phyloP scores from a whole-genome alignment of 495 filamentous ascomycete species.

The Clohesyomyces aquaticus region DNA sequence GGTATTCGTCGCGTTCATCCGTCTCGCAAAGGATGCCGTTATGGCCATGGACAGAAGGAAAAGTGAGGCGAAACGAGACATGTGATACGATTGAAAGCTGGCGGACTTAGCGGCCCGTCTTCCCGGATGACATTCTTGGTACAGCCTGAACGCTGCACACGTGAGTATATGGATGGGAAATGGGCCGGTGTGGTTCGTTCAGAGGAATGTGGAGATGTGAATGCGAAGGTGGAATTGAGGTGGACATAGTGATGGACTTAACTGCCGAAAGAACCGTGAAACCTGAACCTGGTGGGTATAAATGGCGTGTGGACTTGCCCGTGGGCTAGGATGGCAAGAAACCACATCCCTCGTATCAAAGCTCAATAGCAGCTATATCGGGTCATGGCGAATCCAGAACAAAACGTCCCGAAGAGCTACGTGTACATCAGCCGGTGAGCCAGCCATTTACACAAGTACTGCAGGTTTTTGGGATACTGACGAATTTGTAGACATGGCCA shows the following conservation, averaged over 20 bases:
- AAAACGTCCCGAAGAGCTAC: neutral
- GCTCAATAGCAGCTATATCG: too few relatives aligned
- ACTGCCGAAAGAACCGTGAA: neutral
- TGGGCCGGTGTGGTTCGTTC: neutral
- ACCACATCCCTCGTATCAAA: too few relatives aligned
- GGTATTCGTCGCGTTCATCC: neutral
- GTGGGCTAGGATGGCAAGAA: too few relatives aligned
- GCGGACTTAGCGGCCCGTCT: neutral
- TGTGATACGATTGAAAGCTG: neutral
- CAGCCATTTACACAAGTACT: neutral
- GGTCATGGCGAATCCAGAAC: neutral
- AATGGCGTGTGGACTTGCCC: too few relatives aligned
- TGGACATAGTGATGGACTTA: too few relatives aligned
- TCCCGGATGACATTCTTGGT: neutral
- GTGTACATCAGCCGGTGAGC: neutral
- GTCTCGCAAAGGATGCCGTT: neutral
- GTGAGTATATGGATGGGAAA: neutral
- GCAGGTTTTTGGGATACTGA: neutral
- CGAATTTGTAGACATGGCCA: neutral
- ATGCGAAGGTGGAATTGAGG: too few relatives aligned
- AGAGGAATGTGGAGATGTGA: neutral
- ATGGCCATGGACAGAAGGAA: neutral
- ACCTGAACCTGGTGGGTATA: neutral
- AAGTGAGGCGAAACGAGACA: neutral
- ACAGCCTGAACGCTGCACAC: neutral